Evolutionary conservation across 2,329 filamentous ascomycete species (phyloP).

Genomic region (Trichophyton rubrum): DNA sequence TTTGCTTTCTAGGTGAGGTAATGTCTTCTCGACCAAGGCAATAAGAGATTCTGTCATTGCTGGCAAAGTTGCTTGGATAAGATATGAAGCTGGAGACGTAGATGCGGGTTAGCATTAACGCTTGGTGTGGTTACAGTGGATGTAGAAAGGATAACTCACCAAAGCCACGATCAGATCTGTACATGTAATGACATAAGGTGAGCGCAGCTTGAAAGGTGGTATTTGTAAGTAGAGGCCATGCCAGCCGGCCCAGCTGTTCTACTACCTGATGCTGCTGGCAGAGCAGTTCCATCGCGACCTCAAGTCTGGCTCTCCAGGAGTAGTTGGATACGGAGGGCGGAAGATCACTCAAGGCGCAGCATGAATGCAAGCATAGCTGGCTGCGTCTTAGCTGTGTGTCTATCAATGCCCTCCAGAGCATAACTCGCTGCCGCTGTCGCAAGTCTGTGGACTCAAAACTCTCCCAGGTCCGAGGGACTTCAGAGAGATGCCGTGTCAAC

Average conservation of each 20-base stretch:
- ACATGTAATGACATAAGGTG: conserved; percentile 28
- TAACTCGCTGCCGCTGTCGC: conserved; percentile 22
- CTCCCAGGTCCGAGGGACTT: conserved; percentile 23
- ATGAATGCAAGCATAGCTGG: conserved; percentile 29
- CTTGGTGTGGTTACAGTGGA: background rate
- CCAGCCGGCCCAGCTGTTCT: conserved; percentile 21
- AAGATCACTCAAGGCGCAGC: conserved; percentile 25
- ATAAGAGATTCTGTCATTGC: conserved; percentile 10
- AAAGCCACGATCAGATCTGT: conserved; percentile 16
- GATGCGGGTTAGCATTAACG: conserved; percentile 2
- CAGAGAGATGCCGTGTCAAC: conserved; percentile 23
- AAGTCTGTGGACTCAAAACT: conserved; percentile 13
- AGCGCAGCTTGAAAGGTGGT: conserved; percentile 28
- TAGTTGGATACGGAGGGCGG: conserved; percentile 21
- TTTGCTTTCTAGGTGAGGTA: conserved; percentile 14
- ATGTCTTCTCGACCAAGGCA: conserved; percentile 14
- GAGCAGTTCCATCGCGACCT: conserved; percentile 27
- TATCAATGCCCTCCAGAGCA: conserved; percentile 23
- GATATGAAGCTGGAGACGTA: conserved; percentile 9
- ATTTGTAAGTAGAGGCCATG: conserved; percentile 25
- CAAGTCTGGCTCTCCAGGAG: conserved; percentile 25
- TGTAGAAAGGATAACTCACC: conserved; percentile 14
- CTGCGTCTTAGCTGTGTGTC: conserved; percentile 26
- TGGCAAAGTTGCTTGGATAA: conserved; percentile 10
- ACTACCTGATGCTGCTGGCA: conserved; percentile 26